Evolutionary conservation across 2,329 filamentous ascomycete genomes (phyloP), one percentile per base, ranked within the genome.

Genomic region (Alternaria panax): DNA sequence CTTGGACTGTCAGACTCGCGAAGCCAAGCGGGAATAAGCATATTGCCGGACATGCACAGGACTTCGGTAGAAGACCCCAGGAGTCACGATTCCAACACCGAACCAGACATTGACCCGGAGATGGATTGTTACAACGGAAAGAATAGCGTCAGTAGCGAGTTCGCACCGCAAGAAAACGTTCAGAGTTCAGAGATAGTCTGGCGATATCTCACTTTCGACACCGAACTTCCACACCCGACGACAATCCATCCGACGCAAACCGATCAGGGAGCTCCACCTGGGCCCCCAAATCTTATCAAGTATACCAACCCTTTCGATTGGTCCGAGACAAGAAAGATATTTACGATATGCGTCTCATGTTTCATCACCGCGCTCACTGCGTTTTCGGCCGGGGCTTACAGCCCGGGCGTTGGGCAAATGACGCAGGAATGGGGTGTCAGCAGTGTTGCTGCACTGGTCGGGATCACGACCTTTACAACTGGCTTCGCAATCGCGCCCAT

Each of bases 401-500:
- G 89, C 7, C 89, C 92, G 0, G 87, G 91, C 0, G 81, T 88
- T 0, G 76, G 77, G 5, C 85, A 91, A 53, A 88, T 97, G 82
- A 85, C 84, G 1, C 75, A 80, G 2, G 86, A 91, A 70, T 92
- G 91, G 79, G 76, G 85, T 4, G 82, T 92, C 0, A 89, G 87
- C 38, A 80, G 82, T 9, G 83, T 90, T n/a, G 88, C 88, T 1
- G 85, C 88, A n/a, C 81, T 90, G 5, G 82, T 88, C 1, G 92
- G 92, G 32, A 91, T 97, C 61, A 96, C 93, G 0, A 86, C 87
- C 0, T 97, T 95, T 77, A 95, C 92, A 1, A 66, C 63, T 12
- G 75, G 93, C 4, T 97, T 97, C 67, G 92, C 86, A 0, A 77
- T 93, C 24, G 90, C 92, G 0, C 93, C 93, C 0, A 97, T 97